Evolutionary conservation across 2,329 filamentous ascomycete genomes (phyloP), one percentile per base, ranked within the genome.

Genomic region (Colletotrichum navitas): DNA sequence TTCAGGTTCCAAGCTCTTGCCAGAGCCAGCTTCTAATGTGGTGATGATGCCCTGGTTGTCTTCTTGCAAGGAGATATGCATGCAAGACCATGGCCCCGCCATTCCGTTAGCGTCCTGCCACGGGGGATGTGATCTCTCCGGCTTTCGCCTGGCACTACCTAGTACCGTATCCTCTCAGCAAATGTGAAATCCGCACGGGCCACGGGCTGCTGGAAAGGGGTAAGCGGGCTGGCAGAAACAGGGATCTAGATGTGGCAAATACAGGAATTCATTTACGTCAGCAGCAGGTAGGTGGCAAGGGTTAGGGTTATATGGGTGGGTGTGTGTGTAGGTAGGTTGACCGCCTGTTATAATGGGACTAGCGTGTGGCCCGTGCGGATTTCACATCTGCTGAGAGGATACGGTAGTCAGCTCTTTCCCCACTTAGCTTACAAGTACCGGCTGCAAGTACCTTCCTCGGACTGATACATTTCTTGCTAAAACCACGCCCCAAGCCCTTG

Each of bases 61-160:
- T 32, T 14, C 29, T 18, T 11, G 18, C 18, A 55, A 34, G 18
- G 29, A 55, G 6, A 51, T 26, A 51, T 51, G 49, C 8, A 55
- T n/a, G 18, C 51, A 54, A 55, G 51, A 5, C 18, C 8, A 34
- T 55, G 29, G 11, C 18, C 51, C 51, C 51, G 32, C 18, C 16
- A 21, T 62, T 39, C 18, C 59, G n/a, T 62, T 62, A 51, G 59
- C 59, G 59, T 51, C 43, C 32, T 36, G 59, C 34, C 45, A 43
- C 45, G 21, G 32, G 43, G 47, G 14, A 11, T 36, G 10, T 24
- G 61, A 36, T 43, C 61, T 52, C 47, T 63, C 47, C 61, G 61
- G 61, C 61, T 63, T 54, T 63, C 61, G 61, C 61, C 61, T 63
- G 61, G 47, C 60, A 63, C 47, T 43, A 54, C n/a, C n/a, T n/a